Evolutionary conservation across 2,329 filamentous ascomycete genomes (phyloP).

Genomic region (Hortaea werneckii): DNA sequence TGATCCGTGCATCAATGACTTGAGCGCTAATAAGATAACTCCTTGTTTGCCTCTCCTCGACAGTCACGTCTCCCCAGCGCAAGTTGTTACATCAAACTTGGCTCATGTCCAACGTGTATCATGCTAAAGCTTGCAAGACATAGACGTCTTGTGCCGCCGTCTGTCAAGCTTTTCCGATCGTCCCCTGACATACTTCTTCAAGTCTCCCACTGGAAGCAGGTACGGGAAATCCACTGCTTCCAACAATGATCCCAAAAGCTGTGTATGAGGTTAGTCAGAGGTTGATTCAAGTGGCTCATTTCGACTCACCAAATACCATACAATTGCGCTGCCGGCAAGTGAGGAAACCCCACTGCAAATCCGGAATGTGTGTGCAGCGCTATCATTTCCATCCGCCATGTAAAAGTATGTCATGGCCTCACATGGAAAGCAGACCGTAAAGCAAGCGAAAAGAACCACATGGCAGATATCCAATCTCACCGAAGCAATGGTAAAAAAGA

Average conservation of each 20-base stretch:
- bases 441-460: conserved; percentile 12
- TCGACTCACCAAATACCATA: conserved; percentile 8
- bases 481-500: conserved; percentile 11
- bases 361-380: conserved; percentile 2
- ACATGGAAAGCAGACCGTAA: conserved; percentile 11
- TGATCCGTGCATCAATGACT: too few relatives aligned
- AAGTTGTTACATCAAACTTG: too few relatives aligned
- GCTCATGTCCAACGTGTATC: too few relatives aligned
- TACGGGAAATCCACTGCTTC: conserved; percentile 10
- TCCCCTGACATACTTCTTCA: conserved; percentile 6
- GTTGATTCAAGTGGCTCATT: too few relatives aligned
- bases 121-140: too few relatives aligned
- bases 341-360: conserved; percentile 6
- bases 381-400: conserved; percentile 4
- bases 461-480: conserved; percentile 12
- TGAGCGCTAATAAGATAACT: too few relatives aligned
- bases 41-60: too few relatives aligned
- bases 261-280: too few relatives aligned
- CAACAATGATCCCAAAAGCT: neutral
- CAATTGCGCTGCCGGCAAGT: conserved; percentile 7
- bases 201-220: conserved; percentile 6
- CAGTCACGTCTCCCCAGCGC: too few relatives aligned
- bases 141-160: too few relatives aligned
- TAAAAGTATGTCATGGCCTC: conserved; percentile 8
- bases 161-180: neutral